A percentile compares a stretch with the other conserved stretches of the same genome.
phyloP scores from a whole-genome alignment of 345 rosid genomes.

The Hibiscus trionum region DNA sequence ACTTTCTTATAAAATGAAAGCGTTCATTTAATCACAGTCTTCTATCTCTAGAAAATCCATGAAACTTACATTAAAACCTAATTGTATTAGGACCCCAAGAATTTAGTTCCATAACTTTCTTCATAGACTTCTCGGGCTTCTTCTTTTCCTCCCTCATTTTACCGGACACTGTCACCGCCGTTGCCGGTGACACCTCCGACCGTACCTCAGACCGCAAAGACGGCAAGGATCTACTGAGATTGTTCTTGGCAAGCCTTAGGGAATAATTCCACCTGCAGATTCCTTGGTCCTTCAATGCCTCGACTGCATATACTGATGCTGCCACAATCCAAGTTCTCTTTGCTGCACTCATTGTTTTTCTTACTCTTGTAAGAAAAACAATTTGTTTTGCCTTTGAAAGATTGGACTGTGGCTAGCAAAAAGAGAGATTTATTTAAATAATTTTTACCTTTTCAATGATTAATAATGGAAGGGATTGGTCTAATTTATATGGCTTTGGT shows the following conservation, averaged over 20 bases:
- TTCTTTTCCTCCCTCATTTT: neutral
- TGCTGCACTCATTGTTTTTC: neutral
- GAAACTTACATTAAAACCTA: neutral
- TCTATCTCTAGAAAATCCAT: neutral
- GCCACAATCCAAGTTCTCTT: neutral
- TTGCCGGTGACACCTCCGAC: neutral
- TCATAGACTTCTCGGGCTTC: neutral
- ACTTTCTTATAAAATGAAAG: too few species aligned
- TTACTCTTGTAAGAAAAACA: neutral
- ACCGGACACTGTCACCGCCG: neutral
- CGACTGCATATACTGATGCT: neutral
- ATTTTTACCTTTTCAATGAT: neutral
- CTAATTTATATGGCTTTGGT: neutral
- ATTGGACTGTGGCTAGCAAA: neutral
- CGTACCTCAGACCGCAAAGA: neutral
- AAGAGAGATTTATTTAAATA: neutral
- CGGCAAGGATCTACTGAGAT: neutral
- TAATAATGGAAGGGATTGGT: neutral
- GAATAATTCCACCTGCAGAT: neutral
- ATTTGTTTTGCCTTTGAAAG: neutral
- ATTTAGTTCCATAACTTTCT: neutral
- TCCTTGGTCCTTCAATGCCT: conserved; percentile 8
- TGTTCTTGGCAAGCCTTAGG: neutral
- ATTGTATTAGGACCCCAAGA: conserved; percentile 1
- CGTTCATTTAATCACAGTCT: neutral